A percentile compares a stretch with the other conserved stretches of the same genome.
These are phyloP conservation scores for Penicillium sp. DNA, from an alignment of 2,329 filamentous ascomycete genomes.

Conservation along the genomic window DNA sequence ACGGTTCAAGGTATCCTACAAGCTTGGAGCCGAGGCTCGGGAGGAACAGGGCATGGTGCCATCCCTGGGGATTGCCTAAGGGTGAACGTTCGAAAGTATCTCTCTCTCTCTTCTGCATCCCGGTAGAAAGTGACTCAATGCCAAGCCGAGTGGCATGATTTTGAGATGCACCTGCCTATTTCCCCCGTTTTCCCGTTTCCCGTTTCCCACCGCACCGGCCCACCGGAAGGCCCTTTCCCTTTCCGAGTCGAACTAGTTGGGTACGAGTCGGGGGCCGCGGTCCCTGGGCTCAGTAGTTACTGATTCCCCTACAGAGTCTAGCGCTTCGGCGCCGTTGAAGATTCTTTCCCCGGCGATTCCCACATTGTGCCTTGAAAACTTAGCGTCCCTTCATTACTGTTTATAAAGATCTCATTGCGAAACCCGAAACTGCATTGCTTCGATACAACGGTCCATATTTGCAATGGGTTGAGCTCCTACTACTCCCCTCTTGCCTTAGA, in stretches of 20 bases:
- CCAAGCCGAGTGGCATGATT: neutral
- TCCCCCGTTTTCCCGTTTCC: neutral
- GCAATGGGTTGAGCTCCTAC: neutral
- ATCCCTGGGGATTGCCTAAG: constrained; percentile 67
- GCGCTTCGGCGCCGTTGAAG: neutral
- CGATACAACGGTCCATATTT: constrained; percentile 1
- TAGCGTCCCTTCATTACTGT: constrained; percentile 12
- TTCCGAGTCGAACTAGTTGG: neutral
- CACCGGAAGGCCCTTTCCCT: neutral
- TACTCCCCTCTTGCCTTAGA: neutral
- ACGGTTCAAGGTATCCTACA: constrained; percentile 82
- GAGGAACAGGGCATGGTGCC: constrained; percentile 83
- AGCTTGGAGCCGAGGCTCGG: constrained; percentile 57
- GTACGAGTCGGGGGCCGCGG: neutral
- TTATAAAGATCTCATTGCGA: constrained; percentile 12
- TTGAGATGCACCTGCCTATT: neutral
- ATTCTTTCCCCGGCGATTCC: neutral
- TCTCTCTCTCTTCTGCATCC: too few species aligned
- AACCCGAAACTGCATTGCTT: constrained; percentile 5
- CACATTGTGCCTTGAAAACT: constrained; percentile 8
- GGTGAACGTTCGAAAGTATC: neutral
- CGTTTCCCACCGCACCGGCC: neutral
- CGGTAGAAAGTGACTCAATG: neutral
- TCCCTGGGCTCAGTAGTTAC: neutral
- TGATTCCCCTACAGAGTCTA: neutral